phyloP scores from a whole-genome alignment of 1,284 basidiomycete genomes.

The Tilletia setariae region DNA sequence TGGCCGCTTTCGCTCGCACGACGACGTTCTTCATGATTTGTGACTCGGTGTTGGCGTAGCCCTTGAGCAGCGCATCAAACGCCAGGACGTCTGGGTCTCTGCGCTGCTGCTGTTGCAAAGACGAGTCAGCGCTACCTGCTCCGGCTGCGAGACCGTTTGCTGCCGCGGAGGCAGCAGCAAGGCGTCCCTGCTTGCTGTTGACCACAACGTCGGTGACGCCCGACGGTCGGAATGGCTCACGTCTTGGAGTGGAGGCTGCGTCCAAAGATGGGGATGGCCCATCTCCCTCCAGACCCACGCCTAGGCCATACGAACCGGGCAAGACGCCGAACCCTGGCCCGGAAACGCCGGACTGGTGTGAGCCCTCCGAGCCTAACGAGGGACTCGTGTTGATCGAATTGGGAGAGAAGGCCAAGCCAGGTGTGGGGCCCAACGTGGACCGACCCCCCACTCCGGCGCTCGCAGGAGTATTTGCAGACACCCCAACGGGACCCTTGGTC shows the following conservation, averaged over 20 bases:
- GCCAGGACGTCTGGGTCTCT: neutral
- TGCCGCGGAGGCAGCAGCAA: neutral
- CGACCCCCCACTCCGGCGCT: neutral
- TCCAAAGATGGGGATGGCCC: too few species aligned
- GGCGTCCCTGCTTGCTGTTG: neutral
- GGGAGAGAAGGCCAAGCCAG: neutral
- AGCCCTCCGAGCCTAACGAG: constrained; percentile 6
- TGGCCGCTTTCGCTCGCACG: too few species aligned
- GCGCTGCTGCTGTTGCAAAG: too few species aligned
- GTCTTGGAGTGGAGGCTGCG: neutral
- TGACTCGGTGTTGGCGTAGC: neutral
- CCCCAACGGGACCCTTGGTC: neutral
- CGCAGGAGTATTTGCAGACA: neutral
- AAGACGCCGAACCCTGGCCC: neutral
- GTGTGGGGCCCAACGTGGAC: neutral
- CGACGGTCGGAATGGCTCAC: constrained; percentile 4
- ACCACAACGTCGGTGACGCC: constrained; percentile 6
- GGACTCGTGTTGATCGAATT: neutral
- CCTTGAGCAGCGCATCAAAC: constrained; percentile 12
- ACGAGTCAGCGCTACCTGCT: too few species aligned
- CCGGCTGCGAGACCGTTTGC: neutral
- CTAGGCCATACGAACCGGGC: neutral
- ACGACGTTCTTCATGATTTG: neutral
- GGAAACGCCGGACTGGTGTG: neutral
- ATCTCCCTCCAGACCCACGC: constrained; percentile 7